phyloP scores from a whole-genome alignment of 495 filamentous ascomycete genomes.

The Aspergillus cavernicola region DNA sequence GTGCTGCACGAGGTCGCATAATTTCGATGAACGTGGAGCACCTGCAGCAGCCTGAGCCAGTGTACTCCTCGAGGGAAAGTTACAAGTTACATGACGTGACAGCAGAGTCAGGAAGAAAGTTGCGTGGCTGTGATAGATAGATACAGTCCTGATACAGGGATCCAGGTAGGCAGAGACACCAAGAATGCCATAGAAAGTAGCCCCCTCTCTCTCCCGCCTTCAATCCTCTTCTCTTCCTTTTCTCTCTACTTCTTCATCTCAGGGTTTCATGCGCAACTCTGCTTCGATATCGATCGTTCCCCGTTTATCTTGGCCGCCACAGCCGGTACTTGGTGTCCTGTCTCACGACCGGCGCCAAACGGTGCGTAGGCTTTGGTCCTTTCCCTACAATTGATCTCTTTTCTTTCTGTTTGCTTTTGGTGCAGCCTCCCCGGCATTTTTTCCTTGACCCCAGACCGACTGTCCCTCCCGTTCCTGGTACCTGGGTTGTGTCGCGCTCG shows the following conservation, averaged over 20 bases:
- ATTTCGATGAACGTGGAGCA: background rate
- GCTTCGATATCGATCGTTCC: slow-evolving; percentile 39
- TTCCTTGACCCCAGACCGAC: slow-evolving; percentile 17
- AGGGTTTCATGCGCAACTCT: slow-evolving; percentile 25
- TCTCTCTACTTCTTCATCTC: slow-evolving; percentile 15
- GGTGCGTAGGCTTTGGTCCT: slow-evolving; percentile 52
- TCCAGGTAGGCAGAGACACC: slow-evolving; percentile 14
- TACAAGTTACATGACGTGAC: background rate
- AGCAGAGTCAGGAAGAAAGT: no score
- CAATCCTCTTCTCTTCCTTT: slow-evolving; percentile 5
- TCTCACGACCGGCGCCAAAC: slow-evolving; percentile 55
- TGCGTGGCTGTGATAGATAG: background rate
- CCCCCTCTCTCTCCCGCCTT: slow-evolving; percentile 19
- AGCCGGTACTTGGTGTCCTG: slow-evolving; percentile 55
- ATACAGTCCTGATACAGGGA: background rate
- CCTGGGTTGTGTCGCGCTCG: slow-evolving; percentile 10
- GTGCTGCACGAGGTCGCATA: no score
- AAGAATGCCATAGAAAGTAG: slow-evolving; percentile 1
- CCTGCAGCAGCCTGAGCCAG: no score
- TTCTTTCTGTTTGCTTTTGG: slow-evolving; percentile 24
- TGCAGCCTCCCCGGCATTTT: slow-evolving; percentile 20
- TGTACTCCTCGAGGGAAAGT: no score
- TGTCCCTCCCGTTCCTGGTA: slow-evolving; percentile 15
- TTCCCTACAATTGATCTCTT: slow-evolving; percentile 21
- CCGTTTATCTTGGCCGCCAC: slow-evolving; percentile 47